Conservation (phyloP, 257 asterid genomes). For the Striga asiatica region DNA sequence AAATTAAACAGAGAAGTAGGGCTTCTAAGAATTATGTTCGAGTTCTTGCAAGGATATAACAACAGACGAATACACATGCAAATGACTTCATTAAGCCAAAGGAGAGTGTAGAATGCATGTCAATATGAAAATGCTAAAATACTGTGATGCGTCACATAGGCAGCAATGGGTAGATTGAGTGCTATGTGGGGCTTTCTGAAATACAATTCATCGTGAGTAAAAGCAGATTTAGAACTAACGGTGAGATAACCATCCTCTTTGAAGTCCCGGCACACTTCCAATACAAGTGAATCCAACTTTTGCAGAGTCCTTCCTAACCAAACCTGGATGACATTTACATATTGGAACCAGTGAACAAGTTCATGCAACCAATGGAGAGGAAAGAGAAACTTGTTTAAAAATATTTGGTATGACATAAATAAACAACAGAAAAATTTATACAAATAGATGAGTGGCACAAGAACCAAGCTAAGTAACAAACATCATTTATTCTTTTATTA, state of each 20-base stretch:
- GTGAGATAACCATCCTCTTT: constrained; percentile 73
- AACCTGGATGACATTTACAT: constrained; percentile 44
- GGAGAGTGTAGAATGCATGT: no score
- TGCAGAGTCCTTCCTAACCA: constrained; percentile 97
- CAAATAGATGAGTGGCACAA: constrained; percentile 10
- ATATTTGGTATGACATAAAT: background rate
- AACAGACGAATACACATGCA: no score
- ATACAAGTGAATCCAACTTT: constrained; percentile 80
- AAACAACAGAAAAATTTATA: constrained; percentile 7
- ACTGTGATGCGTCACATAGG: background rate
- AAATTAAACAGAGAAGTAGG: no score
- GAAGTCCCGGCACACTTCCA: constrained; percentile 90
- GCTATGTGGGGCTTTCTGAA: background rate
- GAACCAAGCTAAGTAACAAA: constrained; percentile 6
- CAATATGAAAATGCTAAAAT: no score
- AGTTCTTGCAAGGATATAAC: no score
- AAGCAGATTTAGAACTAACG: constrained; percentile 43
- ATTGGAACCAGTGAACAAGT: background rate
- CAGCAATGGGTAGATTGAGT: background rate
- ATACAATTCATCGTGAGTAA: background rate
- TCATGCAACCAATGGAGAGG: background rate
- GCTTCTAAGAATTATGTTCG: no score
- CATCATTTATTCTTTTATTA: background rate
- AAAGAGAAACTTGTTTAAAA: background rate
- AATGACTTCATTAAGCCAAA: no score